Evolutionary conservation across 2,329 filamentous ascomycete species (phyloP).

Genomic region (Cordyceps cateniannulata): DNA sequence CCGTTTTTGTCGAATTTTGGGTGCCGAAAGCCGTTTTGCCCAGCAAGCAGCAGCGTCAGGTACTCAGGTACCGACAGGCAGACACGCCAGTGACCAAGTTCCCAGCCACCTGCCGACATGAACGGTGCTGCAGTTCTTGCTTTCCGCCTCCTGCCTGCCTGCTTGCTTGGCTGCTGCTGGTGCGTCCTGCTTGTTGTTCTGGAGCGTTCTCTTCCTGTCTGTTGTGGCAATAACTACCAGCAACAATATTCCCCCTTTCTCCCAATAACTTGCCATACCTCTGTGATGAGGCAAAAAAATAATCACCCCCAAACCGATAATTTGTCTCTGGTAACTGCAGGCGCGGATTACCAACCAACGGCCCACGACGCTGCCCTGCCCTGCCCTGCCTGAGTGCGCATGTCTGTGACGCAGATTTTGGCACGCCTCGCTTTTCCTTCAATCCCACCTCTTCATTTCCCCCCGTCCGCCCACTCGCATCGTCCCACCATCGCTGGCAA

Average conservation of each 20-base stretch:
- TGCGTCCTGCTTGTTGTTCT: too few species aligned
- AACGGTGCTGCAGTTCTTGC: background rate
- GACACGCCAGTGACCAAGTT: background rate
- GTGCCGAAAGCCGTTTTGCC: too few species aligned
- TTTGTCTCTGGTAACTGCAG: background rate
- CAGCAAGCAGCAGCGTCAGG: background rate
- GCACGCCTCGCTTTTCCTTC: background rate
- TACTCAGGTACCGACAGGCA: background rate
- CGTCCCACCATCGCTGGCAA: conserved; percentile 13
- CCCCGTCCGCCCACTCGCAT: conserved; percentile 11
- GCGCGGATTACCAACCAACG: conserved; percentile 12
- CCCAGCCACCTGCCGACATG: background rate
- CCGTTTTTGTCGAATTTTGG: background rate
- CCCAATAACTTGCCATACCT: background rate
- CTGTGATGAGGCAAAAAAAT: background rate
- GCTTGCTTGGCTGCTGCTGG: background rate
- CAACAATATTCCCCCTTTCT: background rate
- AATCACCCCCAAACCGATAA: background rate
- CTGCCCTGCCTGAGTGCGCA: background rate
- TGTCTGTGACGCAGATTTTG: conserved; percentile 1
- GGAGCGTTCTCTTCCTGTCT: too few species aligned
- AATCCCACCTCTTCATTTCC: conserved; percentile 11
- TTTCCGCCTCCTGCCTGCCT: background rate
- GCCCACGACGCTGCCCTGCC: conserved; percentile 3
- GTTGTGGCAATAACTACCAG: too few species aligned